A percentile compares a stretch with the other conserved stretches of the same genome.
Conservation (phyloP, 2,329 filamentous ascomycete genomes). For the Aspergillus sp. region DNA sequence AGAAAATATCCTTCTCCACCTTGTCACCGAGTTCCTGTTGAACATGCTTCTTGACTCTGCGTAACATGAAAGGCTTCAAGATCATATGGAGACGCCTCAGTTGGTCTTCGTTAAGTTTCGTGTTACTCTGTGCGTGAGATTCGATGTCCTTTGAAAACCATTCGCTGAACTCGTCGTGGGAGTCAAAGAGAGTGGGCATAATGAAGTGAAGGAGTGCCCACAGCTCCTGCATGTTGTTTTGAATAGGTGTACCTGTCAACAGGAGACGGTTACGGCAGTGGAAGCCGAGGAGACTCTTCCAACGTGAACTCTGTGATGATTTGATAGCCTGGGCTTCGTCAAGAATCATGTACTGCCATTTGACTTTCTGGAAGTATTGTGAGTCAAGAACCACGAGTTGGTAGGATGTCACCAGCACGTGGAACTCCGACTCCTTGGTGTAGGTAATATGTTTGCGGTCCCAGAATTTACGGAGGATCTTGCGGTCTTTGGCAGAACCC, state of each 20-base stretch:
- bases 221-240: slow-evolving; percentile 99
- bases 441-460: slow-evolving; percentile 97
- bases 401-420: slow-evolving; percentile 95
- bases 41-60: slow-evolving; percentile 99
- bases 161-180: slow-evolving; percentile 54
- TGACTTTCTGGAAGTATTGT: slow-evolving; percentile 97
- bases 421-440: slow-evolving; percentile 87
- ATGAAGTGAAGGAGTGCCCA: slow-evolving; percentile 99
- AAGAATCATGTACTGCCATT: slow-evolving; percentile 99
- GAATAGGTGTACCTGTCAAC: slow-evolving; percentile 93
- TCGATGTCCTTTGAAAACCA: slow-evolving; percentile 70
- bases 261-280: slow-evolving; percentile 92
- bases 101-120: slow-evolving; percentile 98
- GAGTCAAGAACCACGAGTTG: slow-evolving; percentile 95
- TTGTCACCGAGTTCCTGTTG: slow-evolving; percentile 99
- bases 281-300: slow-evolving; percentile 93
- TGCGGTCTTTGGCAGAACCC: slow-evolving; percentile 91
- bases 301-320: slow-evolving; percentile 91
- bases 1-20: slow-evolving; percentile 95
- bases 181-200: slow-evolving; percentile 95
- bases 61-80: slow-evolving; percentile 97
- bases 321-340: slow-evolving; percentile 99
- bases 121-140: slow-evolving; percentile 97
- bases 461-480: slow-evolving; percentile 98
- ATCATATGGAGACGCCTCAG: slow-evolving; percentile 98